Base-by-base conservation (phyloP, 1,139 yeast species). In the Keqinozyma sinolaborantium region DNA sequence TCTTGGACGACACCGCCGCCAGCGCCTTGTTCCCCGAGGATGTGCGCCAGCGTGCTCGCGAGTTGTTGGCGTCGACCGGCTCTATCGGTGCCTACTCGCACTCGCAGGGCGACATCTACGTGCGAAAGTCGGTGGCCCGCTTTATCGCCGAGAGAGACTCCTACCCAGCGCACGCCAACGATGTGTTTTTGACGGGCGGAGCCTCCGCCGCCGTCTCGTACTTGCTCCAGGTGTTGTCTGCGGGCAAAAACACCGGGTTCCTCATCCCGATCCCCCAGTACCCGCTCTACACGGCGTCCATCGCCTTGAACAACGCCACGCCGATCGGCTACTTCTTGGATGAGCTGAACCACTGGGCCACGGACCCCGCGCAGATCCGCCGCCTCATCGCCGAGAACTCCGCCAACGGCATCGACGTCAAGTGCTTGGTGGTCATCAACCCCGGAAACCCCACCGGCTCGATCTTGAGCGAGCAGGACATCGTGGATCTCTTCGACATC, bases 361-460 rank as follows among this genome's bases (percentile, higher is more conserved):
- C 95, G 5, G 77, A 85, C 48, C 76, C 94, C 2, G 53, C 59
- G 5, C 83, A 81, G 45, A 77, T 94, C 45, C 76, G 78, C 41
- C 42, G 58, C 2, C 68, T 80, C 33, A 74, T 86, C 31, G 49
- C 56, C 15, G 70, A 75, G 19, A 70, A 86, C 28, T 51, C 64
- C 5, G 57, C 57, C 4, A 64, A 77, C 28, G 85, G 84, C 5
- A 59, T 85, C 16, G 70, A 67, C 18, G 79, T 94, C 41, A 79
- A 86, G 50, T 83, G 94, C 34, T 66, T 92, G 41, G 97, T 92
- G 4, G 87, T 92, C 16, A 92, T 92, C 51, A 94, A 92, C 63
- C 98, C 98, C 4, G 97, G 98, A 36, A 94, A 92, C 60, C 99
- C 98, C 39, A 92, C 98, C 0, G 98, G 98, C 24, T 76, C 95